Percentiles rank a stretch among this genome's conserved stretches.
phyloP scores from a whole-genome alignment of 768 basidiomycete genomes.

The Hirschioporus abietinus region DNA sequence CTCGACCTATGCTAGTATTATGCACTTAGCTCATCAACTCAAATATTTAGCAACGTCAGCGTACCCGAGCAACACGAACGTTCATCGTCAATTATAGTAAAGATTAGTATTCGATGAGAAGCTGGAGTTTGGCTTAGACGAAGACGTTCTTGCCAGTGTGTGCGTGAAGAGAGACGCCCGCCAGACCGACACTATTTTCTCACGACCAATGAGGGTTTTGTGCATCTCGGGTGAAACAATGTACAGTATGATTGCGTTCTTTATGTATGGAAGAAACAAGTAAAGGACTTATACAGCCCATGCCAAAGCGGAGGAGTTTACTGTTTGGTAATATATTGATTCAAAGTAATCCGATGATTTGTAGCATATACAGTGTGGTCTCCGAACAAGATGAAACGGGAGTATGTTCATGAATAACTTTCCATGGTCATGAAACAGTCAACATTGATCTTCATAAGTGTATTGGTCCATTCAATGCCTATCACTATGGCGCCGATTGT shows the following conservation, averaged over 20 bases:
- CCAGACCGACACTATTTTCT: background rate
- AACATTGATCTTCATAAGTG: background rate
- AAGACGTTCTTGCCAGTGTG: too few species aligned
- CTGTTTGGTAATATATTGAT: background rate
- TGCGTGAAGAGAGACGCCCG: background rate
- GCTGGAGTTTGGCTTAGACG: background rate
- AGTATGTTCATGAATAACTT: background rate
- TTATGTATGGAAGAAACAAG: background rate
- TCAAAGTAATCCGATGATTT: background rate
- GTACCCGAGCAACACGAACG: constrained; percentile 34
- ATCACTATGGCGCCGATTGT: background rate
- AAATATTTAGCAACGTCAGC: constrained; percentile 5
- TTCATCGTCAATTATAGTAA: constrained; percentile 32
- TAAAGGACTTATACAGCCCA: background rate
- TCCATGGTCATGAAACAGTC: background rate
- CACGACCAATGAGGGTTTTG: background rate
- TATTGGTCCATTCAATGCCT: background rate
- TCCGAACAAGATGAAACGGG: background rate
- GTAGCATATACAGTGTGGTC: background rate
- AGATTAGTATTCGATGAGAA: background rate
- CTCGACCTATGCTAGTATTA: constrained; percentile 51
- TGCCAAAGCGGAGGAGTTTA: background rate
- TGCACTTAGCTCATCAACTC: constrained; percentile 5
- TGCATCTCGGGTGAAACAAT: too few species aligned
- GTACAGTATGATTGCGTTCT: background rate